These are phyloP conservation scores for Chionographis japonica DNA, from an alignment of 106 monocot genomes.

Conservation along the genomic window DNA sequence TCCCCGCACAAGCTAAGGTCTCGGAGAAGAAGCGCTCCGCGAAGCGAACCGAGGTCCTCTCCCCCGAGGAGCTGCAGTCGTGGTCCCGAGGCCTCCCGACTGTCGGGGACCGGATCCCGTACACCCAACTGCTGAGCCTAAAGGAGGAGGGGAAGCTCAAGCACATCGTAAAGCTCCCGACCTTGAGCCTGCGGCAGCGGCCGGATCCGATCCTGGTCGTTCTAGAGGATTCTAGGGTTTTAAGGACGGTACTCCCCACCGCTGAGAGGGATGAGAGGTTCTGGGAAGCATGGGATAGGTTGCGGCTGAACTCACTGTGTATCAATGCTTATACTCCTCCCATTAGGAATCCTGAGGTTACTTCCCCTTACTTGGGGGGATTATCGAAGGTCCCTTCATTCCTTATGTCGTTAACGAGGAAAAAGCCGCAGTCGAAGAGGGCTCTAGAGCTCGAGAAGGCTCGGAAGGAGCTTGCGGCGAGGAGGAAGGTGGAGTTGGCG, in stretches of 20 bases:
- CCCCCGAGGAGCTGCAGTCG: constrained; percentile 54
- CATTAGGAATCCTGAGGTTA: constrained; percentile 52
- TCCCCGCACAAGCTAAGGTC: constrained; percentile 37
- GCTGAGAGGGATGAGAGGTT: constrained; percentile 58
- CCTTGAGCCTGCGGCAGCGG: constrained; percentile 24
- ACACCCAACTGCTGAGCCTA: constrained; percentile 51
- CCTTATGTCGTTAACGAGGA: constrained; percentile 22
- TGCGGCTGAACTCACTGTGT: constrained; percentile 49
- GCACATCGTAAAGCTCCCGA: constrained; percentile 65
- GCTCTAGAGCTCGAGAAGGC: constrained; percentile 49
- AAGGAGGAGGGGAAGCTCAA: constrained; percentile 44
- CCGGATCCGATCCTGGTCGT: constrained; percentile 66
- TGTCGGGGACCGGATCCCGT: constrained; percentile 60
- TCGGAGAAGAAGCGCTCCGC: constrained; percentile 39
- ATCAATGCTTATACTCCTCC: constrained; percentile 80
- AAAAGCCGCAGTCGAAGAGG: constrained; percentile 57
- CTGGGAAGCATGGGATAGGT: constrained; percentile 58
- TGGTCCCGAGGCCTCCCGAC: constrained; percentile 59
- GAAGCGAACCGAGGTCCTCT: constrained; percentile 43
- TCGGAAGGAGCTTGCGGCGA: constrained; percentile 45
- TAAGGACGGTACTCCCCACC: constrained; percentile 52
- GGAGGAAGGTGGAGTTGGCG: constrained; percentile 38
- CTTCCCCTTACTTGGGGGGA: constrained; percentile 50
- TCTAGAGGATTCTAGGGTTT: constrained; percentile 61
- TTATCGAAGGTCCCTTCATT: constrained; percentile 21